Evolutionary conservation across 352 stramenopile species (phyloP).

Genomic region (Phytophthora constricta): DNA sequence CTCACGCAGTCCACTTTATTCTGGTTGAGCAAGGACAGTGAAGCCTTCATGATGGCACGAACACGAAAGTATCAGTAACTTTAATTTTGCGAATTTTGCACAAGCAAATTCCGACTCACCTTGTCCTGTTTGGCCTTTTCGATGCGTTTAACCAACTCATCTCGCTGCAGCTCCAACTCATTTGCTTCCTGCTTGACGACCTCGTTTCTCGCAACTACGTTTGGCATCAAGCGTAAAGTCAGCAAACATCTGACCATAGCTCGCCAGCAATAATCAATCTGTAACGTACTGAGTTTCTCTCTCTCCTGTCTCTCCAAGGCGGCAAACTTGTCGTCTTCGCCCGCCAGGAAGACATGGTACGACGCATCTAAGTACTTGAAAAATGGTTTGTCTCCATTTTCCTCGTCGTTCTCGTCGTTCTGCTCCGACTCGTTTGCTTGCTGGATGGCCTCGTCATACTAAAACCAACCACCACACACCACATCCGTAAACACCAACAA

Average conservation of each 20-base stretch:
- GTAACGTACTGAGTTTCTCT: slow-evolving; percentile 49
- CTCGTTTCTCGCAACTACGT: slow-evolving; percentile 61
- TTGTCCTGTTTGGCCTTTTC: slow-evolving; percentile 75
- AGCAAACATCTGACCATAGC: too few relatives aligned
- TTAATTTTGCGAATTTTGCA: too few relatives aligned
- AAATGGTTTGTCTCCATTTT: slow-evolving; percentile 91
- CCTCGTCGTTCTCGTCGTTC: slow-evolving; percentile 62
- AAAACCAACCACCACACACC: slow-evolving; percentile 6
- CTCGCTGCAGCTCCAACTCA: slow-evolving; percentile 58
- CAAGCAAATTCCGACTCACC: slow-evolving; percentile 36
- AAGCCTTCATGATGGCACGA: neutral
- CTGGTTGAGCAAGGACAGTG: slow-evolving; percentile 79
- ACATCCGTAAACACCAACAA: slow-evolving; percentile 14
- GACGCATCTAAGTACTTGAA: slow-evolving; percentile 94
- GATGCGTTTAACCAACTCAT: slow-evolving; percentile 70
- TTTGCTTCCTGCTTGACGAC: slow-evolving; percentile 55
- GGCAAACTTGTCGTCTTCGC: slow-evolving; percentile 92
- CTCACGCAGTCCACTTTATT: slow-evolving; percentile 88
- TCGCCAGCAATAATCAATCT: neutral
- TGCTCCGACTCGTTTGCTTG: slow-evolving; percentile 52
- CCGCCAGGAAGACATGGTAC: slow-evolving; percentile 94
- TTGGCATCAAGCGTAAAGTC: slow-evolving; percentile 9
- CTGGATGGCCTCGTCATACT: slow-evolving; percentile 89
- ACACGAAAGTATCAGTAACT: too few relatives aligned
- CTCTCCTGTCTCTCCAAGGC: slow-evolving; percentile 84